Base-by-base conservation (phyloP, 129 eudicot species). In the Ambrosia trifida region DNA sequence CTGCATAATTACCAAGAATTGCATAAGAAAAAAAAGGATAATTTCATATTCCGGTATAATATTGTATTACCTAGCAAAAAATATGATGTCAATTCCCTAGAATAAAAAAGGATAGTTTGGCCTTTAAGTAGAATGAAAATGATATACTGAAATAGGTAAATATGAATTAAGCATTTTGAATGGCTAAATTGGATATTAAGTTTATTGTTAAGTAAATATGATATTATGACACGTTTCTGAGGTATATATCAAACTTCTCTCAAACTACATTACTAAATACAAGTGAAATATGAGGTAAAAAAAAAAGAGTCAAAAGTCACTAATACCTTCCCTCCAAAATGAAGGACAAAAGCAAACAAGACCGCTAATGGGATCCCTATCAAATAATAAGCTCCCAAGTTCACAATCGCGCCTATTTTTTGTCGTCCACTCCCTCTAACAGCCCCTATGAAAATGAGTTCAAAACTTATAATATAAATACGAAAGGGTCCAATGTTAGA, bases 351-450 rank as follows among this genome's bases (percentile, higher is more conserved):
- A 68, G 95, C 95, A 58, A 87, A 78, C 13, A 81, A 52, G 54
- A 87, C 11, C 2, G 87, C 84, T 35, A 70, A 72, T 17, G 97
- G 95, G 61, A 91, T 73, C 14, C 95, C 97, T 7, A 88, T 79
- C 8, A 91, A 47, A 66, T 87, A 91, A 80, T 87, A 91, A 20
- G 95, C 88, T 62, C 87, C 97, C 60, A 91, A 68, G 72, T 91
- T 91, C 33, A 80, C 85, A 33, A 83, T 50, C 0, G 97, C 95
- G 36, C 91, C 95, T 17, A 85, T 76, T 71, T 88, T 87, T 64
- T 91, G 97, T 72, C 86, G 75, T 5, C 97, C 97, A 46, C 95
- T 87, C 41, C 97, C 97, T 83, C 97, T 81, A 46, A 81, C 84
- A 50, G 85, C 83, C 12, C 97, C 97, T 91, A n/a, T 5, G 4